Conservation (phyloP, 129 eudicot species). For the Mikania micrantha region DNA sequence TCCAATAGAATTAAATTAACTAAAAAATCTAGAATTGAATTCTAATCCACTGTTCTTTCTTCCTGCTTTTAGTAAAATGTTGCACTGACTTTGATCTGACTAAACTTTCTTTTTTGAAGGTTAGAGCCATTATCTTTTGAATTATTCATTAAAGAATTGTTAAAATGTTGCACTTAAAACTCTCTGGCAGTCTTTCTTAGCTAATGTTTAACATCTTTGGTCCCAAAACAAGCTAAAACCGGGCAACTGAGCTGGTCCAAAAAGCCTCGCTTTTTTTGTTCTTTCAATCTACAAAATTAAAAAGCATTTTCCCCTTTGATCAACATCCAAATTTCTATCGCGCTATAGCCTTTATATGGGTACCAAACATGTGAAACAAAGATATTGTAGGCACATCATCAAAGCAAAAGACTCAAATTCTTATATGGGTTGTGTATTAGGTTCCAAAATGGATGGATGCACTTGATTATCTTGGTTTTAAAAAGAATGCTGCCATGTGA, state of each 20-base stretch:
- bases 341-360: not conserved
- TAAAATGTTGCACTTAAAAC: not conserved
- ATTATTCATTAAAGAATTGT: slow-evolving; percentile 10
- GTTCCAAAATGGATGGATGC: not conserved
- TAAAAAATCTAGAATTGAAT: slow-evolving; percentile 18
- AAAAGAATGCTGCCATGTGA: not conserved
- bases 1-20: slow-evolving; percentile 30
- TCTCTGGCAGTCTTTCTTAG: not conserved
- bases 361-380: not conserved
- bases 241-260: not conserved
- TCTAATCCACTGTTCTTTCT: slow-evolving; percentile 24
- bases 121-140: slow-evolving; percentile 18
- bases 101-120: slow-evolving; percentile 9
- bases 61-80: slow-evolving; percentile 45
- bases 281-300: not conserved
- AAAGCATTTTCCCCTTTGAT: no score
- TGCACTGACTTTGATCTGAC: slow-evolving; percentile 29
- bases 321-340: not conserved
- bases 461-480: not conserved
- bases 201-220: not conserved
- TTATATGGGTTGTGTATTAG: not conserved
- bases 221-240: not conserved
- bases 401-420: not conserved
- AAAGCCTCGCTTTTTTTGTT: not conserved
- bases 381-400: not conserved